Percentiles rank a stretch among this genome's conserved stretches.
phyloP scores from a whole-genome alignment of 2,329 filamentous ascomycete species.

The Venturiaceae sp. region DNA sequence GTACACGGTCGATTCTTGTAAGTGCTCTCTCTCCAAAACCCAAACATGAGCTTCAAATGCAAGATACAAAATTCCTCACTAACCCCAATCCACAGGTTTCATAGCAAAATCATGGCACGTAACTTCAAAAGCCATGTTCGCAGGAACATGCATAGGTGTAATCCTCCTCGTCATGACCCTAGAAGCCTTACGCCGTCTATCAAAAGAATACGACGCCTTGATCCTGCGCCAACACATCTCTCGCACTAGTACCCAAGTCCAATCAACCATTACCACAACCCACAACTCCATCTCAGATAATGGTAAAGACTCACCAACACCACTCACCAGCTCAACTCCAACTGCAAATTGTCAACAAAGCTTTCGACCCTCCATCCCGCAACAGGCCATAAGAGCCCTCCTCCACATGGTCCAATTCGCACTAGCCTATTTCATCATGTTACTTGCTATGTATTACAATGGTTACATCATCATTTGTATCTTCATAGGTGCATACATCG shows the following conservation, averaged over 20 bases:
- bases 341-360: too few relatives aligned
- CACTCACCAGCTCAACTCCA: not conserved
- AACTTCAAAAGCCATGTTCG: conserved; percentile 62
- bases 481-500: conserved; percentile 65
- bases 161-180: conserved; percentile 63
- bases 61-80: too few relatives aligned
- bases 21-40: conserved; percentile 17
- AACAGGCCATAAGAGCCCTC: conserved; percentile 57
- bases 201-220: conserved; percentile 63
- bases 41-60: not conserved
- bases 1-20: conserved; percentile 1
- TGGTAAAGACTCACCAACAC: not conserved
- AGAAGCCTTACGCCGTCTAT: conserved; percentile 59
- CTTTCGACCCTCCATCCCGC: conserved; percentile 42
- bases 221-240: conserved; percentile 43
- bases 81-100: conserved; percentile 39
- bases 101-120: conserved; percentile 61
- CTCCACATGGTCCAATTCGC: conserved; percentile 64
- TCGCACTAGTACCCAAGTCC: not conserved
- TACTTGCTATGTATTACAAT: conserved; percentile 57
- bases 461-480: conserved; percentile 73
- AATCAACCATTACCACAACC: not conserved
- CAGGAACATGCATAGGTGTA: conserved; percentile 69
- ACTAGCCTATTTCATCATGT: conserved; percentile 71
- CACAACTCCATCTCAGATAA: not conserved